Evolutionary conservation across 768 basidiomycete species (phyloP).

Genomic region (Cytidiella melzeri): DNA sequence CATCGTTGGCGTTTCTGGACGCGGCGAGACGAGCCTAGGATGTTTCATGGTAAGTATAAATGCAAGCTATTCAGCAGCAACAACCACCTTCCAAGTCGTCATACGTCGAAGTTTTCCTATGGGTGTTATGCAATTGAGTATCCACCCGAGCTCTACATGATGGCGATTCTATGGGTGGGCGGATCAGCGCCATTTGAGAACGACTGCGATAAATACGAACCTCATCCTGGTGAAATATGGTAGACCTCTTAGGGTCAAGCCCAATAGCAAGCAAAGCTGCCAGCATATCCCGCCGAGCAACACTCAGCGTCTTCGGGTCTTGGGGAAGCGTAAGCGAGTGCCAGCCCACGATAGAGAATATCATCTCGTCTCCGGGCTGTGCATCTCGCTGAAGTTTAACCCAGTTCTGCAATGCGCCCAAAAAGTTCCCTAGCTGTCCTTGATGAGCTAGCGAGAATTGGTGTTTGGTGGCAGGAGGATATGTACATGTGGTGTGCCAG

Average conservation of each 20-base stretch:
- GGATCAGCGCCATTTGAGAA: neutral
- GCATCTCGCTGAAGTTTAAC: constrained; percentile 67
- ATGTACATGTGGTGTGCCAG: constrained; percentile 82
- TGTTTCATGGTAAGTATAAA: too few species aligned
- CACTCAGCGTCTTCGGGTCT: constrained; percentile 55
- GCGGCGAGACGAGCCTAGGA: constrained; percentile 67
- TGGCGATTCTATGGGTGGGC: constrained; percentile 63
- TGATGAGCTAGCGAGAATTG: neutral
- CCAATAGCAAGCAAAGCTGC: constrained; percentile 83
- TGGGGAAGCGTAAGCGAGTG: constrained; percentile 93
- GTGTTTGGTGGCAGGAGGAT: neutral
- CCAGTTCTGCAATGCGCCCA: constrained; percentile 90
- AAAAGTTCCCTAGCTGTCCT: constrained; percentile 84
- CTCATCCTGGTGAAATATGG: constrained; percentile 86
- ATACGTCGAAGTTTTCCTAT: constrained; percentile 80
- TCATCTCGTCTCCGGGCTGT: constrained; percentile 49
- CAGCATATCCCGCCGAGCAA: constrained; percentile 69
- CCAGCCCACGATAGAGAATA: constrained; percentile 90
- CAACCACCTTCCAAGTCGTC: constrained; percentile 92
- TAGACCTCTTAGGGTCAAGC: constrained; percentile 66
- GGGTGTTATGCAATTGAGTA: constrained; percentile 78
- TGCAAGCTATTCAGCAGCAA: too few species aligned
- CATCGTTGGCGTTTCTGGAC: constrained; percentile 65
- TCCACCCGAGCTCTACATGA: constrained; percentile 88
- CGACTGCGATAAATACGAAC: constrained; percentile 30